These are phyloP conservation scores for Inonotus obliquus DNA, from an alignment of 1,284 basidiomycete species.

Conservation along the genomic window DNA sequence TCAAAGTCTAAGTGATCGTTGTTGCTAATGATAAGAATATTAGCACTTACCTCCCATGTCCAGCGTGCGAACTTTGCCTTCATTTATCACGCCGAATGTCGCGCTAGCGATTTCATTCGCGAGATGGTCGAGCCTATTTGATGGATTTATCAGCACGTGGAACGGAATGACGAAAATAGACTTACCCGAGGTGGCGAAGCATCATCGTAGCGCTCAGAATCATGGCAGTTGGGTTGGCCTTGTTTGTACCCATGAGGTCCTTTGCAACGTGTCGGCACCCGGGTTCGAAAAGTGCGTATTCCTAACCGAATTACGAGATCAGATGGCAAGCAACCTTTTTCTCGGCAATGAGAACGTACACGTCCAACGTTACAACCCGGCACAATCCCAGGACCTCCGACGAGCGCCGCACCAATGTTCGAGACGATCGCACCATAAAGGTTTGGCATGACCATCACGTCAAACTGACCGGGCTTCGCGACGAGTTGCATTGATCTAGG, in stretches of 20 bases:
- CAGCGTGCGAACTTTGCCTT: constrained; percentile 86
- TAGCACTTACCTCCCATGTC: constrained; percentile 88
- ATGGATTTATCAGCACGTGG: not conserved
- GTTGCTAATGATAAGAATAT: not conserved
- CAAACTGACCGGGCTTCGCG: constrained; percentile 91
- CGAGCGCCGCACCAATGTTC: constrained; percentile 97
- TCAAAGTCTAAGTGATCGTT: not conserved
- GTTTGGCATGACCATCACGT: constrained; percentile 99
- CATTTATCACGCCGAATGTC: constrained; percentile 91
- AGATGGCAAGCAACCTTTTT: constrained; percentile 10
- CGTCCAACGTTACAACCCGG: constrained; percentile 98
- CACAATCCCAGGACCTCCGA: constrained; percentile 96
- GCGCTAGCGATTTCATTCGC: constrained; percentile 94
- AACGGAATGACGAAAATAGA: not conserved
- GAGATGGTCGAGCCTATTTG: constrained; percentile 72
- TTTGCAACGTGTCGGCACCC: constrained; percentile 98
- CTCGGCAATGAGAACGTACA: constrained; percentile 39
- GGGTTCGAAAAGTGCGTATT: constrained; percentile 98
- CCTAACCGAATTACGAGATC: constrained; percentile 40
- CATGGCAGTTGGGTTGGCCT: constrained; percentile 98
- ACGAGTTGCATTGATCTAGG: constrained; percentile 96
- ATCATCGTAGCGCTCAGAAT: constrained; percentile 98
- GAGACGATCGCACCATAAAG: constrained; percentile 96
- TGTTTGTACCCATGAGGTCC: constrained; percentile 97
- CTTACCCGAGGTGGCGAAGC: constrained; percentile 92